Base-by-base conservation (phyloP, 139 green algal genomes). In the Haematococcus sp. region DNA sequence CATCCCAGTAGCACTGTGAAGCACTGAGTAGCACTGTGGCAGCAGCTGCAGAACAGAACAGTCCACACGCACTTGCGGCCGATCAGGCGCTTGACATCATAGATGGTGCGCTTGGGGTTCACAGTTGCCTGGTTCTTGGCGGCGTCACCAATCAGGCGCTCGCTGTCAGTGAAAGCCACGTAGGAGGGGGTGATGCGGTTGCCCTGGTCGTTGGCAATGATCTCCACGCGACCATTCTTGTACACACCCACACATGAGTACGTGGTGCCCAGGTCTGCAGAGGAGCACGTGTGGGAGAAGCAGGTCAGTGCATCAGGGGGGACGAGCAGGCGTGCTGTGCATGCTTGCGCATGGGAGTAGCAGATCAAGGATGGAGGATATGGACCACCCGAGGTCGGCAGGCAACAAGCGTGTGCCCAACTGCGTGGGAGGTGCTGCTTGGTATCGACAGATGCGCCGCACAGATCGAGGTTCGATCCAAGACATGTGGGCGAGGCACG, bases 111-210 rank as follows among this genome's bases (percentile, higher is more conserved):
- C 46, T 86, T 76, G 4, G 96, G 96, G 86, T 99, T 99, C 51
- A 88, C 82, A 1, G 93, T 94, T 1, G 91, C 95, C 91, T 98
- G 94, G 86, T 98, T 98, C 88, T 99, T 99, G 27, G 96, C 96
- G 43, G 92, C 91, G 70, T 99, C 96, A 43, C 96, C 96, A 68
- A 99, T 97, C 33, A 99, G 80, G n/a, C 96, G 90, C 89, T 99
- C 96, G n/a, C n/a, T 84, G 86, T 98, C 96, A n/a, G 95, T 98
- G 89, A 98, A 99, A 0, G 96, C 96, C 11, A 99, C 96, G 74
- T 98, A 99, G 0, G 95, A 98, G 16, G 96, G 96, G 2, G 95
- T 99, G 81, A 99, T 99, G 25, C 96, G 86, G 89, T 99, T 99
- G 67, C 96, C 95, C 81, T 97, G 93, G 68, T 98, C 95, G 83